Base-by-base conservation (phyloP, 2,329 filamentous ascomycete species). In the Chrysoporthe austroafricana region DNA sequence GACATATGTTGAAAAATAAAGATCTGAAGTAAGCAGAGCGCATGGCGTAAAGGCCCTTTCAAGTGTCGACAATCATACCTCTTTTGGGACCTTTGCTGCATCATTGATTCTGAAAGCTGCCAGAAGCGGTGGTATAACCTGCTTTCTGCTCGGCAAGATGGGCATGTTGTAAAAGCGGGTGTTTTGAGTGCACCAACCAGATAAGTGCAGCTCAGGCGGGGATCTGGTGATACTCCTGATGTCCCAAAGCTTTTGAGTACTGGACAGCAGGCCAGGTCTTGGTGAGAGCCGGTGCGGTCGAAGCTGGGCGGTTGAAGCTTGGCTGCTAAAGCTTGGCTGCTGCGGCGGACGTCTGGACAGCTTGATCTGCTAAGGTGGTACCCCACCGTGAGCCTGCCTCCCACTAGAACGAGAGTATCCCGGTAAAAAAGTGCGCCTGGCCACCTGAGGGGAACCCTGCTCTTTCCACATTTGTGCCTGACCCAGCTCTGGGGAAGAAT, bases 391-490 rank as follows among this genome's bases (percentile, higher is more conserved):
- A 7, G 56, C 57, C 42, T 14, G 39, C 4, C 6, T 8, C 34
- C n/a, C 39, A 7, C n/a, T 9, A 8, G 21, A 39, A 21, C 34
- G 14, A 42, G 34, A 3, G 56, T 58, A 58, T 58, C 16, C 9
- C 42, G 21, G 6, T 6, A 11, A 50, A 54, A 54, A 16, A 54
- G 50, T 43, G 36, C n/a, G n/a, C 36, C n/a, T 60, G 36, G 57
- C 57, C 36, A 42, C 57, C 42, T 60, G 57, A 60, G 57, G 57
- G 57, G 57, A 60, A 60, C 57, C 57, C 57, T 60, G 57, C 39
- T 60, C 57, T 60, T 60, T 60, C 57, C 57, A 60, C 57, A 60
- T 60, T 60, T 60, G 57, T 60, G 57, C 57, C 57, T 60, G 57
- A 42, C 39, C 26, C 57, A 60, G 57, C 57, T 60, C 57, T 44